Percentiles rank a stretch among this genome's conserved stretches.
phyloP scores from a whole-genome alignment of 495 filamentous ascomycete species.

The Trichoderma virens region DNA sequence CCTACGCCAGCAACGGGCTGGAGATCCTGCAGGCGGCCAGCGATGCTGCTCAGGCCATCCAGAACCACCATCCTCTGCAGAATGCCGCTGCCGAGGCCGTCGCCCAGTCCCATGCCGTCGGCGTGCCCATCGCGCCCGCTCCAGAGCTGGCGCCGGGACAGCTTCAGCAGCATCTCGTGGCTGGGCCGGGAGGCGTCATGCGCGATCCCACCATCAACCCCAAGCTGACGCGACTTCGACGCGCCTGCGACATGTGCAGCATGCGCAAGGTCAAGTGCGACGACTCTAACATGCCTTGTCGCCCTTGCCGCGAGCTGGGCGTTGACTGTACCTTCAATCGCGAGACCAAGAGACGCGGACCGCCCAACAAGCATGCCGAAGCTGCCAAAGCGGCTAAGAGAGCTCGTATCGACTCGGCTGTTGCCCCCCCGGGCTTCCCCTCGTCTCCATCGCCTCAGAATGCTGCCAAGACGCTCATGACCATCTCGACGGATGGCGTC shows the following conservation, averaged over 20 bases:
- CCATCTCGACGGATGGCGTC: constrained; percentile 26
- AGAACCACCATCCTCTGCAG: constrained; percentile 12
- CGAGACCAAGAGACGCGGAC: constrained; percentile 71
- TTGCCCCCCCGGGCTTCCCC: constrained; percentile 17
- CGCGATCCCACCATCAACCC: constrained; percentile 15
- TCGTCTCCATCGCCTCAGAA: constrained; percentile 43
- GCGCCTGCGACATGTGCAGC: constrained; percentile 80
- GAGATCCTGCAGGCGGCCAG: constrained; percentile 13
- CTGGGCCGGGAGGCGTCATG: background rate
- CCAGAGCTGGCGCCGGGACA: constrained; percentile 1
- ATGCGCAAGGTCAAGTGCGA: constrained; percentile 89
- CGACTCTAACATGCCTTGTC: constrained; percentile 69
- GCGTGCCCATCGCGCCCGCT: constrained; percentile 1
- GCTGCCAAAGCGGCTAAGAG: constrained; percentile 56
- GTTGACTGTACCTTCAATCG: constrained; percentile 79
- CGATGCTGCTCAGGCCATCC: constrained; percentile 10
- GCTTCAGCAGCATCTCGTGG: background rate
- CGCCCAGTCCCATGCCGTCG: constrained; percentile 3
- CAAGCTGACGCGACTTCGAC: constrained; percentile 53
- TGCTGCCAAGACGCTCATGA: constrained; percentile 40
- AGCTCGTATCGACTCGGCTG: constrained; percentile 41
- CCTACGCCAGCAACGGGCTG: constrained; percentile 13
- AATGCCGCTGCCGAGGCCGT: constrained; percentile 17
- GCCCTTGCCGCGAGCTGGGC: constrained; percentile 66
- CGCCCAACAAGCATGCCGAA: constrained; percentile 80